phyloP scores from a whole-genome alignment of 768 basidiomycete genomes.

The Leucosporidium scottii region DNA sequence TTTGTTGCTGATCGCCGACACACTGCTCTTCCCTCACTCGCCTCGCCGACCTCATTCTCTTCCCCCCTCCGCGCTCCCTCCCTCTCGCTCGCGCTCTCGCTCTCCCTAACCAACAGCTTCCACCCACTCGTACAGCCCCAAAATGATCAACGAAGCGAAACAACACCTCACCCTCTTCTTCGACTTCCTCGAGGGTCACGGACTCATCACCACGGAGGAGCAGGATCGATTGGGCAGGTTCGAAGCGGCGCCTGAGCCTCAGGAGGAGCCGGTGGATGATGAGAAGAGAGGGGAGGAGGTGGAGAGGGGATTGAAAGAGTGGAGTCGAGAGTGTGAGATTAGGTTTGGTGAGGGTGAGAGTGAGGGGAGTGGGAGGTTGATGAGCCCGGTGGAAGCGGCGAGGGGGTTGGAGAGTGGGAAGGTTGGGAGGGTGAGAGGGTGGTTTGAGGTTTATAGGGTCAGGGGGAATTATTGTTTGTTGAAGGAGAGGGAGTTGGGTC shows the following conservation, averaged over 20 bases:
- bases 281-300: neutral
- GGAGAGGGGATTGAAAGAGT: too few species aligned
- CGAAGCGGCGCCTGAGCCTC: too few species aligned
- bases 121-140: neutral
- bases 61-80: neutral
- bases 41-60: neutral
- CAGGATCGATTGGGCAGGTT: neutral
- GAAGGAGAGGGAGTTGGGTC: neutral
- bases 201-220: neutral
- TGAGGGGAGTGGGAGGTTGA: too few species aligned
- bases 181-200: constrained; percentile 26
- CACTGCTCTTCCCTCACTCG: too few species aligned
- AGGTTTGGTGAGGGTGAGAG: too few species aligned
- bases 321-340: too few species aligned
- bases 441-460: neutral
- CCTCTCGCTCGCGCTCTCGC: neutral
- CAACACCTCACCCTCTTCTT: constrained; percentile 5
- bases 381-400: too few species aligned
- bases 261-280: neutral
- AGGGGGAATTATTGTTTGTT: neutral
- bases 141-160: neutral
- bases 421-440: neutral
- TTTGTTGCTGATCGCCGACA: too few species aligned
- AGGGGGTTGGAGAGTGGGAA: neutral
- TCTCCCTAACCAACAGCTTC: neutral